Evolutionary conservation across 2,329 filamentous ascomycete genomes (phyloP).

Genomic region (Dendryphion nanum): DNA sequence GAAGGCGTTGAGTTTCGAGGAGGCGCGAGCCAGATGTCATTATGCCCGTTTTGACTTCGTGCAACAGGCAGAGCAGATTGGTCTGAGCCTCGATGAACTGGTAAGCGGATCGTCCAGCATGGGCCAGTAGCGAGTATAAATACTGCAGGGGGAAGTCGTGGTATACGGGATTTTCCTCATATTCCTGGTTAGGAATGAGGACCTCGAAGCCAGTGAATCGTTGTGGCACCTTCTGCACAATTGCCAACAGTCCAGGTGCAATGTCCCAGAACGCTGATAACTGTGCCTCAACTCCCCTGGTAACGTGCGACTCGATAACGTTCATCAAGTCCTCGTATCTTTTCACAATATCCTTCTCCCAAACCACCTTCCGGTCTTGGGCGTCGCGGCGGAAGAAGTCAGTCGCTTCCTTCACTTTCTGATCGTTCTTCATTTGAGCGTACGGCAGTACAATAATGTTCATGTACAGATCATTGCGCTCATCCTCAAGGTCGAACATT

Average conservation of each 20-base stretch:
- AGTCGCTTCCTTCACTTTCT: slow-evolving; percentile 76
- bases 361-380: slow-evolving; percentile 66
- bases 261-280: slow-evolving; percentile 98
- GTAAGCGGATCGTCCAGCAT: slow-evolving; percentile 89
- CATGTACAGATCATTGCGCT: slow-evolving; percentile 83
- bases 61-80: slow-evolving; percentile 83
- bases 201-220: slow-evolving; percentile 63
- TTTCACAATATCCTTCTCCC: slow-evolving; percentile 68
- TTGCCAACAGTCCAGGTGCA: slow-evolving; percentile 73
- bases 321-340: slow-evolving; percentile 74
- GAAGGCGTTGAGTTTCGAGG: slow-evolving; percentile 61
- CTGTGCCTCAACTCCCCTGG: slow-evolving; percentile 85
- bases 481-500: slow-evolving; percentile 78
- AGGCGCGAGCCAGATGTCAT: slow-evolving; percentile 67
- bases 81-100: slow-evolving; percentile 96
- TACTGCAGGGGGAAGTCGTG: slow-evolving; percentile 83
- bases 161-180: slow-evolving; percentile 83
- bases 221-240: slow-evolving; percentile 76
- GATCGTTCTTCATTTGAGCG: slow-evolving; percentile 66
- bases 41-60: slow-evolving; percentile 82
- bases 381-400: slow-evolving; percentile 82
- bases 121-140: slow-evolving; percentile 77
- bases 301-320: slow-evolving; percentile 80
- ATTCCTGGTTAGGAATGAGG: slow-evolving; percentile 75
- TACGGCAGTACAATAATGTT: slow-evolving; percentile 83